Evolutionary conservation across 2,329 filamentous ascomycete species (phyloP).

Genomic region (Neocatenulostroma microsporum): DNA sequence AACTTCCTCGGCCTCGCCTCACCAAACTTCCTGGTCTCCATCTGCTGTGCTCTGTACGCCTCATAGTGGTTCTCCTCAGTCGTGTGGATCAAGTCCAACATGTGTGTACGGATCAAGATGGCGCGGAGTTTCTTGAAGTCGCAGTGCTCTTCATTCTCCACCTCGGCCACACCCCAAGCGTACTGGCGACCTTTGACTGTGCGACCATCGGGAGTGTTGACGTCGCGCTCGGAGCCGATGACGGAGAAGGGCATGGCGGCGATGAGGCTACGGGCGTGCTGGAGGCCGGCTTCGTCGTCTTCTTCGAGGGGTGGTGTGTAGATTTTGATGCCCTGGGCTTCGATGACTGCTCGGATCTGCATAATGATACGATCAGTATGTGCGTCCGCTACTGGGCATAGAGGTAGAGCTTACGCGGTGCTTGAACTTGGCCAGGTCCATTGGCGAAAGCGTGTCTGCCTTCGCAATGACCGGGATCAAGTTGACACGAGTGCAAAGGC

Average conservation of each 20-base stretch:
- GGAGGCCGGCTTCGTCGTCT: constrained; percentile 91
- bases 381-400: no score
- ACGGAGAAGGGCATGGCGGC: constrained; percentile 97
- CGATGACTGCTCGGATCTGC: constrained; percentile 91
- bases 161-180: constrained; percentile 97
- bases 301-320: constrained; percentile 97
- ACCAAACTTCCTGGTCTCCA: constrained; percentile 99
- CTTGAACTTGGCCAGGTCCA: constrained; percentile 91
- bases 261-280: constrained; percentile 91
- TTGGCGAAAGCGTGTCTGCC: constrained; percentile 92
- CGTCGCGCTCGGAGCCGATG: constrained; percentile 98
- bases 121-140: constrained; percentile 99
- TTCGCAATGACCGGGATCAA: constrained; percentile 97
- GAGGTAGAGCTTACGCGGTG: constrained; percentile 80
- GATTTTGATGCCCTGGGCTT: constrained; percentile 99
- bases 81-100: constrained; percentile 99
- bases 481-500: constrained; percentile 95
- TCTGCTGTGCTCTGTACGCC: constrained; percentile 96
- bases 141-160: constrained; percentile 99
- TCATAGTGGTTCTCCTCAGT: constrained; percentile 99
- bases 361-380: no score
- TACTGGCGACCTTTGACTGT: constrained; percentile 99
- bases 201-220: constrained; percentile 90
- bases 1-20: constrained; percentile 95
- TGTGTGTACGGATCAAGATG: constrained; percentile 90